Conservation (phyloP, 148 eudicot species). For the Amaranthus hypochondriacus region DNA sequence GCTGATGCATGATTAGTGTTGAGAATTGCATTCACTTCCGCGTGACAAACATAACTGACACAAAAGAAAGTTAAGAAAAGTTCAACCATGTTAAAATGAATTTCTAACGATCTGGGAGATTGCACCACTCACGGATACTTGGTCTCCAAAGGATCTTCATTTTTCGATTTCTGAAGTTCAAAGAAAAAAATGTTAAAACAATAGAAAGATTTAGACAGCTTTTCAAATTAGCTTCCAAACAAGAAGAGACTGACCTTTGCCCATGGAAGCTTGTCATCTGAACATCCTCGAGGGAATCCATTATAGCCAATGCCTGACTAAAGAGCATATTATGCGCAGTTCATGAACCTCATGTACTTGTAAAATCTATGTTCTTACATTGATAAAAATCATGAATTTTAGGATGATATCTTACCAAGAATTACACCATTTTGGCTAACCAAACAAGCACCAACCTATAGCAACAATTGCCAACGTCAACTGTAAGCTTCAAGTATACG, state of each 20-base stretch:
- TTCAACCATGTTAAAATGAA: neutral
- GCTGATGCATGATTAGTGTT: constrained; percentile 96
- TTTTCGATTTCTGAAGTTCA: constrained; percentile 62
- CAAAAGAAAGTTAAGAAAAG: neutral
- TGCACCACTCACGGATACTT: constrained; percentile 75
- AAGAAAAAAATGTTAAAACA: constrained; percentile 1
- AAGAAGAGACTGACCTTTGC: constrained; percentile 54
- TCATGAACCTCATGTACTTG: constrained; percentile 4
- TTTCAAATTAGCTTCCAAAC: neutral
- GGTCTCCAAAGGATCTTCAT: constrained; percentile 77
- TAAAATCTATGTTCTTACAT: neutral
- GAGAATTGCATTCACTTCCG: constrained; percentile 93
- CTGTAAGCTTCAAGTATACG: neutral
- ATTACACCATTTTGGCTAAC: constrained; percentile 75
- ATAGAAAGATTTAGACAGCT: neutral
- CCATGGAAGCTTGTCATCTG: constrained; percentile 96
- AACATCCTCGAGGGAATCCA: constrained; percentile 94
- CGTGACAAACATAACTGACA: constrained; percentile 89
- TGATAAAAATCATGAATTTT: constrained; percentile 4
- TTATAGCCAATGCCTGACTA: constrained; percentile 86
- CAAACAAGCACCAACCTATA: constrained; percentile 80
- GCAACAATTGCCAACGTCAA: neutral
- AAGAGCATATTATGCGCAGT: constrained; percentile 15
- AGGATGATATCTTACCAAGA: constrained; percentile 47
- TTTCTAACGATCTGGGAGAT: constrained; percentile 3